Evolutionary conservation across 1,139 yeast genomes (phyloP).

Genomic region (Yamadazyma taylorii): DNA sequence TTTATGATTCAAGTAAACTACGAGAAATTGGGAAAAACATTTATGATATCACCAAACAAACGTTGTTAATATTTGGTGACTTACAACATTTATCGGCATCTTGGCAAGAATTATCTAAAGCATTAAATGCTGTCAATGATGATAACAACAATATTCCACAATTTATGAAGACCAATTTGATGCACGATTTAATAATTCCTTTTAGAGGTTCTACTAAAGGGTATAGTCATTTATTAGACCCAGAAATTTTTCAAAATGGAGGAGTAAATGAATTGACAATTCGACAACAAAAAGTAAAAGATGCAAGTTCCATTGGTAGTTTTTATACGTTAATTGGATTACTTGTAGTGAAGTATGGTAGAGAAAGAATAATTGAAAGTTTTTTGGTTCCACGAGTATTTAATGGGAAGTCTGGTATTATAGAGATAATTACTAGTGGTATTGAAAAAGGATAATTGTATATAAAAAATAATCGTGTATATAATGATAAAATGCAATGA

Average conservation of each 20-base stretch:
- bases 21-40: conserved; percentile 13
- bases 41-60: conserved; percentile 13
- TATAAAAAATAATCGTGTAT: conserved; percentile 3
- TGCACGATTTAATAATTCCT: conserved; percentile 31
- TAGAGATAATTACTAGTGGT: conserved; percentile 18
- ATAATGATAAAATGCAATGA: conserved; percentile 4
- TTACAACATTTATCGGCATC: conserved; percentile 29
- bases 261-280: conserved; percentile 11
- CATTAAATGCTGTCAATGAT: conserved; percentile 17
- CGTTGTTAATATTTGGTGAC: conserved; percentile 24
- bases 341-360: conserved; percentile 30
- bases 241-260: neutral
- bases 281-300: conserved; percentile 18
- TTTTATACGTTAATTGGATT: conserved; percentile 44
- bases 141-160: conserved; percentile 24
- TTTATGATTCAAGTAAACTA: conserved; percentile 15
- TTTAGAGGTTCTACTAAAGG: conserved; percentile 27
- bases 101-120: conserved; percentile 25
- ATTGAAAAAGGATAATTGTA: neutral
- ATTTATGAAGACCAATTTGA: conserved; percentile 34
- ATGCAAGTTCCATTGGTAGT: conserved; percentile 33
- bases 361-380: conserved; percentile 21
- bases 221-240: neutral
- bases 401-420: conserved; percentile 29
- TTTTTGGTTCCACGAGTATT: conserved; percentile 31